Base-by-base conservation (phyloP, 352 stramenopile species). In the Blastocystis sp. region DNA sequence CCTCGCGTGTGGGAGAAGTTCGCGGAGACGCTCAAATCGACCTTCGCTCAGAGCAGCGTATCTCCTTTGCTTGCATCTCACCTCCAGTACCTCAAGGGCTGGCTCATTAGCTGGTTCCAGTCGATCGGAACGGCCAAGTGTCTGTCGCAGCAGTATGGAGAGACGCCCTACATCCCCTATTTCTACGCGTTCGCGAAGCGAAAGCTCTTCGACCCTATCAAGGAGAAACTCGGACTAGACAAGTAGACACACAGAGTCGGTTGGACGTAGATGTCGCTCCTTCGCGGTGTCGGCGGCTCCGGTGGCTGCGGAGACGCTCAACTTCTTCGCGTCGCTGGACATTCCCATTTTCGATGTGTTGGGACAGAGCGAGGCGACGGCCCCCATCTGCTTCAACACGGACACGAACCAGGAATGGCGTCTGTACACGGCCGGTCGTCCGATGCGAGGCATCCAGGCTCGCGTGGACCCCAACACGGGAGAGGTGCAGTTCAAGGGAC, bases 61-160 rank as follows among this genome's bases (percentile, higher is more conserved):
- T 11, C 11, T 32, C 27, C 94, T 94, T 88, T 91, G 89, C 14
- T 86, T 91, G 42, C 78, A 90, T 4, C 88, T 94, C 77, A 91
- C 90, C 6, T 87, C 92, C 49, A 91, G 90, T 93, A 93, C 49
- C 87, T 96, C 63, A 97, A 96, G 89, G 94, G 95, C 88, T 90
- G 90, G 71, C 93, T 97, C 72, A 92, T 92, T 7, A 90, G 88
- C 3, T 96, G 92, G 91, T 93, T 92, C 56, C 97, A 96, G 88
- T 90, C 73, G n/a, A 88, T 89, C 59, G 88, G 88, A n/a, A 63
- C 78, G 34, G 56, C 84, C 42, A 49, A 73, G 24, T 48, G 89
- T n/a, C 73, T 88, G 64, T 87, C 93, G 48, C 90, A 89, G 24
- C 93, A 96, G 88, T 94, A 91, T 69, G 92, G 92, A 63, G 89